Evolutionary conservation across 345 rosid genomes (phyloP), one percentile per base, ranked within the genome.

Genomic region (Heritiera littoralis): DNA sequence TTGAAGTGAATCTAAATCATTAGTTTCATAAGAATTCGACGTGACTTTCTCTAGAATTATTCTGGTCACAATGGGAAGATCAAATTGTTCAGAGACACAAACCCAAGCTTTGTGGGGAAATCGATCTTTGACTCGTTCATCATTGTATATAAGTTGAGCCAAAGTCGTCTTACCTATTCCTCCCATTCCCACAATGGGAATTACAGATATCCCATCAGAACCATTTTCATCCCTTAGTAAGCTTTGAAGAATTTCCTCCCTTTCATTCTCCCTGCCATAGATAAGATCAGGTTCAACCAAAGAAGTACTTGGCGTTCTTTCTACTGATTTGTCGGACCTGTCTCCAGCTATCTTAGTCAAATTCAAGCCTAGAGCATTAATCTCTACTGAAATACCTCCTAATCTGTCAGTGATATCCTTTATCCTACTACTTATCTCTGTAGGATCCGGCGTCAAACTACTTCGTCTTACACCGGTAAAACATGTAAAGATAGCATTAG

Each of bases 181-280:
- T 77, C 55, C 84, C 87, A 85, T 85, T 11, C 87, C 87, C 7
- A 85, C 80, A n/a, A 83, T 76, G 40, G 87, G 82, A 73, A 78
- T 72, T 51, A 83, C 82, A 58, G 40, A 49, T 48, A 82, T 51
- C 17, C 51, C 75, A 10, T 28, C 40, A 63, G 3, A 5, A 63
- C 17, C 71, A 56, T 40, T 54, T 56, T 20, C 72, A 43, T 55
- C 66, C 45, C 6, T 40, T 1, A 74, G 64, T 32, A 74, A 59
- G 30, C 30, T 9, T 55, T 56, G 18, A 56, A 56, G 5, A 35
- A 74, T 74, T 12, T 41, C 66, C 38, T 77, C 81, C 61, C 14
- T 80, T 32, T 72, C 88, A 18, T 38, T 52, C 17, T 82, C 87
- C 70, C 87, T 70, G 0, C 88, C 86, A 63, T n/a, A 79, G 18